phyloP scores from a whole-genome alignment of 306 rosid species.

The Acmispon strigosus region DNA sequence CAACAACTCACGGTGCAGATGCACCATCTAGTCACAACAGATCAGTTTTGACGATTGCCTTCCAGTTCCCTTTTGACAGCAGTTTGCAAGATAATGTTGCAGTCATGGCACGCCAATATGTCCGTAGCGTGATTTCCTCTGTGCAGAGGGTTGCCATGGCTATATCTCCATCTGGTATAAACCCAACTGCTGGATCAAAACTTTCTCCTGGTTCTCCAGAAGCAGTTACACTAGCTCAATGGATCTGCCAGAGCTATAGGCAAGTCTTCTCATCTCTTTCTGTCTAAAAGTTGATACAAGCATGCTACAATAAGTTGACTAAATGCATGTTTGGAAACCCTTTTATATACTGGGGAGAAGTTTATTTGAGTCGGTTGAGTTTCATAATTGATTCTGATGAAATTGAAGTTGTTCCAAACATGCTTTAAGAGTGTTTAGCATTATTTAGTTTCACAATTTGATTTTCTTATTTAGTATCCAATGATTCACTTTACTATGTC shows the following conservation, averaged over 20 bases:
- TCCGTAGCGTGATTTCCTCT: conserved; percentile 77
- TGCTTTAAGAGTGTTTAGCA: not conserved
- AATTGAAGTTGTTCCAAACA: not conserved
- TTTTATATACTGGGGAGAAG: too few relatives aligned
- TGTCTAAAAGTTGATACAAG: not conserved
- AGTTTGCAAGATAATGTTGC: conserved; percentile 74
- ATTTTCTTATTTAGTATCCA: not conserved
- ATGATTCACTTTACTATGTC: not conserved
- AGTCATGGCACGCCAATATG: conserved; percentile 85
- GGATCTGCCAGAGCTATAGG: conserved; percentile 97
- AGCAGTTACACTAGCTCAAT: conserved; percentile 76
- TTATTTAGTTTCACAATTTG: not conserved
- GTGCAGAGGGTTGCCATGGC: conserved; percentile 98
- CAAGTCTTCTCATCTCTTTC: conserved; percentile 11
- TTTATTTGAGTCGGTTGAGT: too few relatives aligned
- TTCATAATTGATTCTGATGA: too few relatives aligned
- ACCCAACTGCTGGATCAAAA: conserved; percentile 55
- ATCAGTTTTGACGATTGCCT: conserved; percentile 91
- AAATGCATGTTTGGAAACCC: too few relatives aligned
- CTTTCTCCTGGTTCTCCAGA: conserved; percentile 81
- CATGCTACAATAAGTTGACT: not conserved
- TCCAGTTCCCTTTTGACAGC: conserved; percentile 89
- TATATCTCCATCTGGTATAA: conserved; percentile 76
- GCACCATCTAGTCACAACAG: conserved; percentile 46
- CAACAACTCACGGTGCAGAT: conserved; percentile 42